phyloP scores from a whole-genome alignment of 352 stramenopile genomes.

The Phytophthora podocarpi region DNA sequence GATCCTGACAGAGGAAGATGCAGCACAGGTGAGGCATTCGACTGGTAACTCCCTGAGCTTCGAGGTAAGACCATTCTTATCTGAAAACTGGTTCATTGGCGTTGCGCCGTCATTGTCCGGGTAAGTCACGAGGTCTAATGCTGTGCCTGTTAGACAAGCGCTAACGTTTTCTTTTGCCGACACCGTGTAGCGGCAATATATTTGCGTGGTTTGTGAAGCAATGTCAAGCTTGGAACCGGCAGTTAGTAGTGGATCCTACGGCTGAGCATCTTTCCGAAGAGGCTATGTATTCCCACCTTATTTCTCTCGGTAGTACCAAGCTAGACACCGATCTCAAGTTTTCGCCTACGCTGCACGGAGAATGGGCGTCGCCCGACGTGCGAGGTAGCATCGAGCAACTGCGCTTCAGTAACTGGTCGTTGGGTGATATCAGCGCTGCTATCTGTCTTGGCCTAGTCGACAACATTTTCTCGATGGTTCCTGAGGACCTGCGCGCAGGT shows the following conservation, averaged over 20 bases:
- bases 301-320: constrained; percentile 47
- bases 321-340: constrained; percentile 56
- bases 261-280: constrained; percentile 25
- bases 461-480: constrained; percentile 70
- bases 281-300: constrained; percentile 50
- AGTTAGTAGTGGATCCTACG: constrained; percentile 34
- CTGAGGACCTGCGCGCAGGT: constrained; percentile 32
- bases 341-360: constrained; percentile 56
- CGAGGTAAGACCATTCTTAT: constrained; percentile 69
- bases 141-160: too few species aligned
- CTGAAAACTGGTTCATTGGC: constrained; percentile 46
- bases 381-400: constrained; percentile 52
- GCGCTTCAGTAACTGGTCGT: constrained; percentile 51
- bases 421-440: constrained; percentile 72
- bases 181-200: too few species aligned
- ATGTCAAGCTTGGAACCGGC: constrained; percentile 51
- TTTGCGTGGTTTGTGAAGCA: constrained; percentile 66
- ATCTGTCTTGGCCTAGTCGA: constrained; percentile 60
- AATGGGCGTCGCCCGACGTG: constrained; percentile 42
- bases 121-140: too few species aligned
- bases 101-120: constrained; percentile 69
- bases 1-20: constrained; percentile 49
- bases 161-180: too few species aligned
- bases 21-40: constrained; percentile 14
- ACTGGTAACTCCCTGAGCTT: constrained; percentile 46